Evolutionary conservation across 1,139 yeast genomes (phyloP).

Genomic region (Geotrichum phurueaensis): DNA sequence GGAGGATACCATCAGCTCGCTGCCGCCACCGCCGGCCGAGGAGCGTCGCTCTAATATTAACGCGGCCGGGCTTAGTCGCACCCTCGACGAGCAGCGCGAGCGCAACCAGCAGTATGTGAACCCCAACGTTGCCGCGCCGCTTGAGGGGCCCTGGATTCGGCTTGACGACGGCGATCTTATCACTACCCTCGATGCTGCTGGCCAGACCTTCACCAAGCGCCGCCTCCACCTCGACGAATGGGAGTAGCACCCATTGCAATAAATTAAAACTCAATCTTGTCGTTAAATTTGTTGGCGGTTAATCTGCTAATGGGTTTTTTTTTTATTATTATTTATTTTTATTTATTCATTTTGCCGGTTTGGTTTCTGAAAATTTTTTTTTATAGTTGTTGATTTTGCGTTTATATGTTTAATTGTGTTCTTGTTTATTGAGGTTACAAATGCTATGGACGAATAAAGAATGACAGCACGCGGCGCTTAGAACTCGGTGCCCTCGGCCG

Average conservation of each 20-base stretch:
- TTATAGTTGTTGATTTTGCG: neutral
- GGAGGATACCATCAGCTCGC: neutral
- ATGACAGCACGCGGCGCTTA: conserved; percentile 21
- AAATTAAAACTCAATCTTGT: neutral
- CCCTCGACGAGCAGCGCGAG: conserved; percentile 65
- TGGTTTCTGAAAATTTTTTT: neutral
- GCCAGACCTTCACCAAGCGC: conserved; percentile 47
- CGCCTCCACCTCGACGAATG: conserved; percentile 45
- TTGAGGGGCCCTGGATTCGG: conserved; percentile 79
- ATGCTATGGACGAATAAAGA: neutral
- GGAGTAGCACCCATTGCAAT: conserved; percentile 31
- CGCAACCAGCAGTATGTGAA: conserved; percentile 64
- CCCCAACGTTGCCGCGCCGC: conserved; percentile 58
- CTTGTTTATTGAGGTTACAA: neutral
- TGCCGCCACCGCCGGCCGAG: neutral
- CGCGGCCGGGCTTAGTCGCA: conserved; percentile 23
- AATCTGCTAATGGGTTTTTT: neutral
- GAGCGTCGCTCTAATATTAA: neutral
- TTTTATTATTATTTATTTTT: too few relatives aligned
- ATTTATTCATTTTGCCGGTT: neutral
- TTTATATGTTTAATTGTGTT: neutral
- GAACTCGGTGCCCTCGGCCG: conserved; percentile 79
- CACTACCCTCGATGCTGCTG: conserved; percentile 54
- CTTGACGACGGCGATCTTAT: conserved; percentile 54
- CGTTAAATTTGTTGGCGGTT: neutral